Evolutionary conservation across 108 stramenopile genomes (phyloP), one percentile per base, ranked within the genome.

Genomic region (Seminavis robusta): DNA sequence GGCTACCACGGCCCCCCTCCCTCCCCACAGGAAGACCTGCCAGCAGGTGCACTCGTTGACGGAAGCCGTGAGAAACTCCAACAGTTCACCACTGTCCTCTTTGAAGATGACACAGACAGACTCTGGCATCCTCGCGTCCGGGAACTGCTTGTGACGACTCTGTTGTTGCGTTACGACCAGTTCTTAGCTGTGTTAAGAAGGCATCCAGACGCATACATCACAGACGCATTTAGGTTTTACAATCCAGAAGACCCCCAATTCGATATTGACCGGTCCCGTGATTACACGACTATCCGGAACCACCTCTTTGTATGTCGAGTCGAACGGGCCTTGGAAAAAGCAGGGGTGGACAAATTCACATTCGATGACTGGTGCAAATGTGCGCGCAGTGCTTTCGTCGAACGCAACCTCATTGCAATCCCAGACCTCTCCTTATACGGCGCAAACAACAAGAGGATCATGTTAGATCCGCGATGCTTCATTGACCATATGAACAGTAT

Each of bases 141-240:
- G n/a, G 44, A 45, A 45, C 44, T 45, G n/a, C 44, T 45, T 45
- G 44, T 45, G 44, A 45, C 17, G 44, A 17, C 44, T 8, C 17
- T 45, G 44, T 17, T 45, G n/a, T 16, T 45, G 17, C 44, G 44
- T 45, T 45, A 45, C 44, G 16, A 45, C 10, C 44, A 45, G 17
- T 45, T 45, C 44, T 17, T 45, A 8, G 44, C 10, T 45, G 44
- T 45, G 44, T 16, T 45, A 17, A 45, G 44, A 17, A 45, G 44
- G 8, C 44, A 45, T 16, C 44, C 44, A 8, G 44, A 45, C 8
- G 10, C 10, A 16, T 17, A 16, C 10, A 45, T 45, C 44, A 8
- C 44, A 17, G 44, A 45, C 17, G 11, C 44, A 45, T 45, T 45
- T 16, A 10, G 17, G n/a, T 45, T 16, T 17, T 45, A 45, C 16